phyloP scores from a whole-genome alignment of 768 basidiomycete genomes.

The Phylloporus sp. region DNA sequence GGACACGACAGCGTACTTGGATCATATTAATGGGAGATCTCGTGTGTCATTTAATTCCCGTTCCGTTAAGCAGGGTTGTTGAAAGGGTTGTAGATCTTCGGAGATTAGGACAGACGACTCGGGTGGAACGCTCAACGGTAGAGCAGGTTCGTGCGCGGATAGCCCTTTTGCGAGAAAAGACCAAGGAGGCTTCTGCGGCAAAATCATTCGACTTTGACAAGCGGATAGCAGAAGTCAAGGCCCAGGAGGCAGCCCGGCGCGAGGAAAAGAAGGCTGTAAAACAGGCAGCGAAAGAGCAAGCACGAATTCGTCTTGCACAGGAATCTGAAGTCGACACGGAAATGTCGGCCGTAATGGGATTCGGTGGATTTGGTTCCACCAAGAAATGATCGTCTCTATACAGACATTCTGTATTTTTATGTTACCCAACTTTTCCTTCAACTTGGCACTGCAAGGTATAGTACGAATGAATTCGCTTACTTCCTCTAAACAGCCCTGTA shows the following conservation, averaged over 20 bases:
- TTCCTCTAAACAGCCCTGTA: conserved; percentile 11
- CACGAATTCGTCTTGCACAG: conserved; percentile 61
- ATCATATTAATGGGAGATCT: conserved; percentile 91
- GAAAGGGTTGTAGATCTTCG: conserved; percentile 65
- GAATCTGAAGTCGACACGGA: conserved; percentile 52
- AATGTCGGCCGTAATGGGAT: conserved; percentile 86
- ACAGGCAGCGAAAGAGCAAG: conserved; percentile 72
- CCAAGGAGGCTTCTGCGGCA: conserved; percentile 73
- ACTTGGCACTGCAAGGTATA: conserved; percentile 21
- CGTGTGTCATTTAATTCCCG: conserved; percentile 56
- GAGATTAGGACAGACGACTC: conserved; percentile 92
- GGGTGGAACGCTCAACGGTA: conserved; percentile 83
- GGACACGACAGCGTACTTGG: conserved; percentile 89
- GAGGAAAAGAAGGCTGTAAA: conserved; percentile 76
- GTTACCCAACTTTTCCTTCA: too few relatives aligned
- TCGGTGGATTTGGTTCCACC: conserved; percentile 83
- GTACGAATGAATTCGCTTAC: conserved; percentile 12
- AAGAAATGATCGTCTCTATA: conserved; percentile 55
- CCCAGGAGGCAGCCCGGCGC: conserved; percentile 62
- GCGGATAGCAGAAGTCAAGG: conserved; percentile 78
- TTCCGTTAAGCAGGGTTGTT: neutral
- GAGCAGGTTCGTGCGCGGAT: conserved; percentile 92
- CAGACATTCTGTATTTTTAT: conserved; percentile 15
- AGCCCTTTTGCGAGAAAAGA: conserved; percentile 80
- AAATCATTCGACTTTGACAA: conserved; percentile 95